Percentiles rank a stretch among this genome's conserved stretches.
phyloP scores from a whole-genome alignment of 768 basidiomycete genomes.

The Cystobasidium onofrii region DNA sequence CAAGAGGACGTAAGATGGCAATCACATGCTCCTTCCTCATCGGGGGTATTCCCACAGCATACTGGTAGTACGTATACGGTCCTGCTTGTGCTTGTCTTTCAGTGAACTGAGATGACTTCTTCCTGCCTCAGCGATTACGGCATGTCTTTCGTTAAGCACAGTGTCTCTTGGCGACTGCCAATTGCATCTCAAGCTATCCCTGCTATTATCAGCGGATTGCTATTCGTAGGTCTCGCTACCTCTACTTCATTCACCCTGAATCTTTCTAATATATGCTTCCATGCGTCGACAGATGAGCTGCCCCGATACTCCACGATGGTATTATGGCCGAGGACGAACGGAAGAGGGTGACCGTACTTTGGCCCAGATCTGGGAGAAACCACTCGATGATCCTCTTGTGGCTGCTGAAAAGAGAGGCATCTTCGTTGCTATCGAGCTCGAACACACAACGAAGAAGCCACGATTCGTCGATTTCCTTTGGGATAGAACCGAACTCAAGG shows the following conservation, averaged over 20 bases:
- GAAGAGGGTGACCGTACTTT: background rate
- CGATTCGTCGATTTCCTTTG: background rate
- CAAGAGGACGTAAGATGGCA: constrained; percentile 4
- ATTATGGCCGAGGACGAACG: background rate
- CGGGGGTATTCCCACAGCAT: background rate
- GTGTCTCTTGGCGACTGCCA: constrained; percentile 7
- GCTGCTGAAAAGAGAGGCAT: constrained; percentile 10
- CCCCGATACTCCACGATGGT: constrained; percentile 19
- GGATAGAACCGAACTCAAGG: constrained; percentile 15
- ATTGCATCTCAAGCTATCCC: constrained; percentile 1
- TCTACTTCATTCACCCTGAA: too few species aligned
- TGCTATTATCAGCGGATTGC: background rate
- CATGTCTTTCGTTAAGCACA: background rate
- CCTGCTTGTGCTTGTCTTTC: background rate
- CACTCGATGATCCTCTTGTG: background rate
- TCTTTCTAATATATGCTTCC: too few species aligned
- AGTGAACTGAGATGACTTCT: too few species aligned
- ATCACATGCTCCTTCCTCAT: constrained; percentile 14
- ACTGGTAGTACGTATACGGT: background rate
- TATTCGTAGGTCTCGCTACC: too few species aligned
- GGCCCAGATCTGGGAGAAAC: background rate
- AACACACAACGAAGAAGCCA: constrained; percentile 2
- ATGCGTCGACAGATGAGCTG: background rate
- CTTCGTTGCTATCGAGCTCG: constrained; percentile 14
- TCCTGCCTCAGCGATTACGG: background rate